These are phyloP conservation scores for Exserohilum turcica DNA, from an alignment of 2,329 filamentous ascomycete genomes.

Conservation along the genomic window DNA sequence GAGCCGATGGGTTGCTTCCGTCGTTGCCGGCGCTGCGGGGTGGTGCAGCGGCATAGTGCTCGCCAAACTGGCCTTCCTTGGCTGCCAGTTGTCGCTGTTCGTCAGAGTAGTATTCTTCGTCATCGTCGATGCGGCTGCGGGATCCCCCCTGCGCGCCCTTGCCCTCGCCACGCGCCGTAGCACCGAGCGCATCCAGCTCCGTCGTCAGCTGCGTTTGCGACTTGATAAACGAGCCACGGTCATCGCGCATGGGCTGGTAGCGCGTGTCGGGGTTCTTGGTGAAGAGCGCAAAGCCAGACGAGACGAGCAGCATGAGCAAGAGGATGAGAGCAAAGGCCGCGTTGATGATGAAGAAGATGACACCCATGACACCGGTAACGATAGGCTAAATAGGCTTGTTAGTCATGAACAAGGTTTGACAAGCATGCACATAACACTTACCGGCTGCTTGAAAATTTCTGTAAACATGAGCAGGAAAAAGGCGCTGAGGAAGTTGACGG, in stretches of 20 bases:
- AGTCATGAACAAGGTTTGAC: constrained; percentile 7
- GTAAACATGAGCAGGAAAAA: constrained; percentile 91
- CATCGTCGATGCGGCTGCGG: constrained; percentile 70
- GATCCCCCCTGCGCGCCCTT: constrained; percentile 50
- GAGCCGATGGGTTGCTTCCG: constrained; percentile 45
- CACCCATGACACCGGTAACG: constrained; percentile 85
- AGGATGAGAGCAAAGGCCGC: constrained; percentile 81
- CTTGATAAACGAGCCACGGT: constrained; percentile 97
- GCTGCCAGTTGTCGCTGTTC: constrained; percentile 39
- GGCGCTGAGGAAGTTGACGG: constrained; percentile 87
- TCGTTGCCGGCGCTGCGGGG: constrained; percentile 50
- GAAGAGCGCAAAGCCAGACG: constrained; percentile 78
- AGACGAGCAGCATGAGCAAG: constrained; percentile 79
- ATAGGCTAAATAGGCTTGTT: constrained; percentile 62
- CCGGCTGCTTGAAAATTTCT: constrained; percentile 80
- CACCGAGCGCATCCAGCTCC: constrained; percentile 86
- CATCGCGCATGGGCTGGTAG: constrained; percentile 96
- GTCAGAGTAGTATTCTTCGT: constrained; percentile 67
- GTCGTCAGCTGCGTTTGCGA: constrained; percentile 86
- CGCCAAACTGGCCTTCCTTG: constrained; percentile 49
- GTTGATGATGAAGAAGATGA: constrained; percentile 87
- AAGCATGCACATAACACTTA: constrained; percentile 46
- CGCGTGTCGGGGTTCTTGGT: constrained; percentile 93
- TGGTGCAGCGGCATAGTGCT: constrained; percentile 49
- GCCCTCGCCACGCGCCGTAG: constrained; percentile 81